phyloP scores from a whole-genome alignment of 176 grass and related monocot species.

The Oryza meridionalis region DNA sequence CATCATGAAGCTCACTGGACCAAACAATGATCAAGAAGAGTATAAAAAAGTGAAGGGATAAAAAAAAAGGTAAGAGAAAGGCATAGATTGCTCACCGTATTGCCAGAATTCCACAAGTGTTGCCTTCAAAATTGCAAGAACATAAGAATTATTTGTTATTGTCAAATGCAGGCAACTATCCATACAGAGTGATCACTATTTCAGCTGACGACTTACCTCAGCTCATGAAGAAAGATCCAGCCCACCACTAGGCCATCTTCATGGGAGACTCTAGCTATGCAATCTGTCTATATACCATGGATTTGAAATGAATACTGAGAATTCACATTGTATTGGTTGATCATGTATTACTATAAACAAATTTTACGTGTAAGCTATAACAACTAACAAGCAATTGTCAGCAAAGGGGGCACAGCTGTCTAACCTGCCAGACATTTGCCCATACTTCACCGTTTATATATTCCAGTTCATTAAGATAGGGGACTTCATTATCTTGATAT shows the following conservation, averaged over 20 bases:
- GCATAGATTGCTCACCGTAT: conserved; percentile 42
- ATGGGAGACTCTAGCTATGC: conserved; percentile 89
- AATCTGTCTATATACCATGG: conserved; percentile 83
- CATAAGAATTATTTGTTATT: conserved; percentile 4
- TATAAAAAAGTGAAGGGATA: conserved; percentile 4
- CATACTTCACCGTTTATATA: conserved; percentile 95
- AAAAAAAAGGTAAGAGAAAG: background rate
- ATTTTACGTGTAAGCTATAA: background rate
- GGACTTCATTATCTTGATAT: conserved; percentile 72
- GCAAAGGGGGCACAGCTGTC: conserved; percentile 29
- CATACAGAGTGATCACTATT: background rate
- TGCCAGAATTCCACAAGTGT: conserved; percentile 53
- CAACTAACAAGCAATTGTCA: background rate
- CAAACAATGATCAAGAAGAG: background rate
- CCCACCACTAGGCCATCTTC: conserved; percentile 70
- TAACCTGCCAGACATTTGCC: conserved; percentile 98
- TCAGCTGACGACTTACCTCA: conserved; percentile 49
- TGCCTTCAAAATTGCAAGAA: conserved; percentile 49
- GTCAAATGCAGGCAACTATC: background rate
- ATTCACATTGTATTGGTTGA: conserved; percentile 23
- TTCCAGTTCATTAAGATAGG: conserved; percentile 87
- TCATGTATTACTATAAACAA: background rate
- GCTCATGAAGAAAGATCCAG: conserved; percentile 90
- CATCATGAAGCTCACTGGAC: background rate
- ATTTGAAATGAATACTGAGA: conserved; percentile 42